phyloP scores from a whole-genome alignment of 768 basidiomycete genomes.

The Mycena galopus region DNA sequence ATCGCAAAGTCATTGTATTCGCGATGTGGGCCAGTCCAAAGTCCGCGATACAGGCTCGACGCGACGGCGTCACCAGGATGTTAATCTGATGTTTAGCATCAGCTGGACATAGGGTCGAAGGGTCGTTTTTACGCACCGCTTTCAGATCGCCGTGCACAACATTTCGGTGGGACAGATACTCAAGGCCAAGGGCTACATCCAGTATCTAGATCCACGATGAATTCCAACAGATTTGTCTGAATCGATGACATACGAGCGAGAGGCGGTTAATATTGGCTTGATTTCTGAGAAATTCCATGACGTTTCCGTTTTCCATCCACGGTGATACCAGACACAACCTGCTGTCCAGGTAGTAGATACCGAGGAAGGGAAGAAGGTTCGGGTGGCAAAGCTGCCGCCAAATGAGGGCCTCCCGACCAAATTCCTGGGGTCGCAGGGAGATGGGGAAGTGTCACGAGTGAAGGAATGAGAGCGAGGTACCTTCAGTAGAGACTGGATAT shows the following conservation, averaged over 20 bases:
- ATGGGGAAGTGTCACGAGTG: background rate
- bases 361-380: conserved; percentile 47
- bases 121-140: background rate
- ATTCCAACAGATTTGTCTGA: background rate
- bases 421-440: conserved; percentile 26
- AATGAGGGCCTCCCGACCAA: conserved; percentile 35
- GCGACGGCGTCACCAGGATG: conserved; percentile 39
- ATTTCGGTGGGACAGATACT: background rate
- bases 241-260: conserved; percentile 46
- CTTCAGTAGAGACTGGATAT: conserved; percentile 20
- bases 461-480: background rate
- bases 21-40: conserved; percentile 42
- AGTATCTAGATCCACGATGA: background rate
- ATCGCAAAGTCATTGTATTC: conserved; percentile 31
- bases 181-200: background rate
- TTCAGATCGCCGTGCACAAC: background rate
- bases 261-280: conserved; percentile 38
- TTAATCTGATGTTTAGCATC: background rate
- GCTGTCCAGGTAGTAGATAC: conserved; percentile 36
- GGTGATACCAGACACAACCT: conserved; percentile 52
- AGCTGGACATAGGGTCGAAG: background rate
- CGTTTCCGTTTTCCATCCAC: conserved; percentile 52
- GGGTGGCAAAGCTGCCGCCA: conserved; percentile 36
- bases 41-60: conserved; percentile 43
- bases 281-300: too few relatives aligned